A percentile compares a stretch with the other conserved stretches of the same genome.
Conservation (phyloP, 2,329 filamentous ascomycete genomes). For the Arachnopeziza araneosa region DNA sequence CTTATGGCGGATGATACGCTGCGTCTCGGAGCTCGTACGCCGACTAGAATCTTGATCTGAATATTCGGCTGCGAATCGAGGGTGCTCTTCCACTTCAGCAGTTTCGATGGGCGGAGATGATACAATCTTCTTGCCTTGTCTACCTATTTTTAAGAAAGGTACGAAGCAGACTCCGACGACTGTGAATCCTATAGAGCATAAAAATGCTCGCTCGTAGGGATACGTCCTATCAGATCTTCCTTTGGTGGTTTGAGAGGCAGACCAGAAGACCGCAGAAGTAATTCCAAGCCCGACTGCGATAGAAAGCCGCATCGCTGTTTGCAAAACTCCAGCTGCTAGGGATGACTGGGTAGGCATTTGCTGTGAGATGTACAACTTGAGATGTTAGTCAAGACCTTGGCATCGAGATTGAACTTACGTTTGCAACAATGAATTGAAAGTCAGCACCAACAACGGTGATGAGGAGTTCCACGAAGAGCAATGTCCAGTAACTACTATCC, state of each 20-base stretch:
- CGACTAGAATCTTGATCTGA: neutral
- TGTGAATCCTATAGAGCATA: slow-evolving; percentile 42
- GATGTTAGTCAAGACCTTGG: slow-evolving; percentile 4
- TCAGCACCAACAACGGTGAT: slow-evolving; percentile 61
- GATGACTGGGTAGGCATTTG: slow-evolving; percentile 56
- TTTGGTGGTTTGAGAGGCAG: slow-evolving; percentile 4
- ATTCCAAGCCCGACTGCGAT: slow-evolving; percentile 55
- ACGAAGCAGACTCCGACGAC: slow-evolving; percentile 41
- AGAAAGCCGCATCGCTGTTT: slow-evolving; percentile 47
- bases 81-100: neutral
- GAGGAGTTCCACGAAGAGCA: slow-evolving; percentile 56
- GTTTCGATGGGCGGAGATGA: too few relatives aligned
- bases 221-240: slow-evolving; percentile 40
- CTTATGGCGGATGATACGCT: slow-evolving; percentile 1
- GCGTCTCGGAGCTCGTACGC: neutral
- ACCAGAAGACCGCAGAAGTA: slow-evolving; percentile 51
- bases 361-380: slow-evolving; percentile 63
- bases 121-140: slow-evolving; percentile 37
- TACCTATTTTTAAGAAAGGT: slow-evolving; percentile 47
- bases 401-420: slow-evolving; percentile 39
- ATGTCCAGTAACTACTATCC: slow-evolving; percentile 57
- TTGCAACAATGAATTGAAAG: slow-evolving; percentile 65
- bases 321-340: slow-evolving; percentile 62
- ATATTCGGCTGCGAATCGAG: slow-evolving; percentile 7
- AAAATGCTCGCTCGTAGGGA: slow-evolving; percentile 47